phyloP scores from a whole-genome alignment of 495 filamentous ascomycete genomes.

The Tuber indicum region DNA sequence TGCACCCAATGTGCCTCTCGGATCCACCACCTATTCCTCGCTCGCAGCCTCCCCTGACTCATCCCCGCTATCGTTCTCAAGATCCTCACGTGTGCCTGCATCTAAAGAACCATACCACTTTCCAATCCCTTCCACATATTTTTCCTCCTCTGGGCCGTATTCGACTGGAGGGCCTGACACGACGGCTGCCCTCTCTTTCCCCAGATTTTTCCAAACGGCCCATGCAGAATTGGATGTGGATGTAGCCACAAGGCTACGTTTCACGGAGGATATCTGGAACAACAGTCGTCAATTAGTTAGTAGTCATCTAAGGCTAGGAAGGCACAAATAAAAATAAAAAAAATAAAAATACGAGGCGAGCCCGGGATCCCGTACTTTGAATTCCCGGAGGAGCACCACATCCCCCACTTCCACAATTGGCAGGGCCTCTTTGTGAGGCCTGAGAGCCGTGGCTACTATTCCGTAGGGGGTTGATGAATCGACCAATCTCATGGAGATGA shows the following conservation, averaged over 20 bases:
- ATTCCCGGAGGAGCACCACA: constrained; percentile 66
- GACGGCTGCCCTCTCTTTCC: constrained; percentile 44
- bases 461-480: constrained; percentile 33
- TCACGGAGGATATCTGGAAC: constrained; percentile 44
- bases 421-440: constrained; percentile 63
- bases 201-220: constrained; percentile 53
- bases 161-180: constrained; percentile 61
- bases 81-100: constrained; percentile 37
- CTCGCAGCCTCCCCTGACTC: constrained; percentile 11
- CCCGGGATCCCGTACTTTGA: constrained; percentile 51
- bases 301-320: constrained; percentile 47
- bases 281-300: constrained; percentile 45
- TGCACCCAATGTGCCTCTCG: neutral
- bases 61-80: constrained; percentile 38
- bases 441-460: constrained; percentile 59
- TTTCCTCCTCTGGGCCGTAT: constrained; percentile 54
- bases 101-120: constrained; percentile 49
- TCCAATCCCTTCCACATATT: constrained; percentile 52
- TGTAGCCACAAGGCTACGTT: constrained; percentile 47
- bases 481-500: constrained; percentile 33
- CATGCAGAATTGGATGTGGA: constrained; percentile 54
- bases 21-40: constrained; percentile 1
- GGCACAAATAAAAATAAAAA: neutral
- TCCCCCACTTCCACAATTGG: constrained; percentile 65
- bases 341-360: neutral